These are phyloP conservation scores for Aeminium ludgeri DNA, from an alignment of 495 filamentous ascomycete genomes.

Conservation along the genomic window DNA sequence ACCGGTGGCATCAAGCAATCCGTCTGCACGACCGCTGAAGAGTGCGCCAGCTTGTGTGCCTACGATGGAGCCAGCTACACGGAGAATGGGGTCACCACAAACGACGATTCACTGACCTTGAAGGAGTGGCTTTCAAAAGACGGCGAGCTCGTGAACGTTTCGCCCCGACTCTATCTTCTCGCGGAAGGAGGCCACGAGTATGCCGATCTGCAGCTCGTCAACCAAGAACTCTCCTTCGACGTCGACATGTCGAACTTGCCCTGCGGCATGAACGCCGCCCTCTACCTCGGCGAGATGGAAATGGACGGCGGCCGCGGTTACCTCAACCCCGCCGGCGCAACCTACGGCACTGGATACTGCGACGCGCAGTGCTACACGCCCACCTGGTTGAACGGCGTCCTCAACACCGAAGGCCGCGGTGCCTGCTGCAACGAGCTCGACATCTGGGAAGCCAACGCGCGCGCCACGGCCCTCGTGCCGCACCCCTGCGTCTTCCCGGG, in stretches of 20 bases:
- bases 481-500: conserved; percentile 44
- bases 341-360: conserved; percentile 62
- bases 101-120: conserved; percentile 15
- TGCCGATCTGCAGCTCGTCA: conserved; percentile 39
- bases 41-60: conserved; percentile 19
- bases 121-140: conserved; percentile 13
- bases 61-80: conserved; percentile 23
- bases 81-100: conserved; percentile 18
- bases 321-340: conserved; percentile 50
- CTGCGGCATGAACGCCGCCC: conserved; percentile 53
- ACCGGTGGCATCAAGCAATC: conserved; percentile 11
- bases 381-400: conserved; percentile 27
- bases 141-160: conserved; percentile 13
- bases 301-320: conserved; percentile 38
- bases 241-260: conserved; percentile 47
- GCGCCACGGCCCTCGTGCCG: conserved; percentile 40
- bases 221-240: conserved; percentile 51
- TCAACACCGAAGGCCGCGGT: conserved; percentile 52
- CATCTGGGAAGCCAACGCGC: conserved; percentile 47
- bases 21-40: conserved; percentile 14
- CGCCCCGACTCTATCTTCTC: conserved; percentile 25
- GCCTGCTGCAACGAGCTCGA: conserved; percentile 63
- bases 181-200: conserved; percentile 28
- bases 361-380: conserved; percentile 54
- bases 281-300: conserved; percentile 54